phyloP scores from a whole-genome alignment of 1,284 basidiomycete species.

The Papiliotrema fonsecae region DNA sequence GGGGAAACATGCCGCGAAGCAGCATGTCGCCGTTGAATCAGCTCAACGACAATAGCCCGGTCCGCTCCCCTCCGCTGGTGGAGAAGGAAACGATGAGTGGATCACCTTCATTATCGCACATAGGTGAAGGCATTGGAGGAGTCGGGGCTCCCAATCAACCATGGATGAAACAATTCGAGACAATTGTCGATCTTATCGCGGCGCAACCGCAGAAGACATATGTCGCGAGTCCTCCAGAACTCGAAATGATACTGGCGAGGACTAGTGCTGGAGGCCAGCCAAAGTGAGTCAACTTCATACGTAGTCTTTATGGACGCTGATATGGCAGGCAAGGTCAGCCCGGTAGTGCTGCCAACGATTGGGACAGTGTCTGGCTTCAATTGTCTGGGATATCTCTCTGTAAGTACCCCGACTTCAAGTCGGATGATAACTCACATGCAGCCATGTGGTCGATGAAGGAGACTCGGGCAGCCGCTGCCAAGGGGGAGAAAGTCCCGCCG shows the following conservation, averaged over 20 bases:
- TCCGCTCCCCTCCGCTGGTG: background rate
- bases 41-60: slow-evolving; percentile 5
- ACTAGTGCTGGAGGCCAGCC: slow-evolving; percentile 46
- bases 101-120: background rate
- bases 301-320: no score
- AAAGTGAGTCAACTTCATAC: slow-evolving; percentile 32
- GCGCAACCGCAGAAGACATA: slow-evolving; percentile 48
- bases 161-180: slow-evolving; percentile 30
- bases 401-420: slow-evolving; percentile 10
- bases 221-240: slow-evolving; percentile 46
- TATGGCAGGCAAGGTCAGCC: slow-evolving; percentile 69
- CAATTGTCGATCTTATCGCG: slow-evolving; percentile 44
- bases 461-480: slow-evolving; percentile 44
- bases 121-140: background rate
- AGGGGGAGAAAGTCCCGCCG: slow-evolving; percentile 44
- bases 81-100: slow-evolving; percentile 1
- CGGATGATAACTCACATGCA: slow-evolving; percentile 6
- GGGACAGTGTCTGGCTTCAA: slow-evolving; percentile 90
- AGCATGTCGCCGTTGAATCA: slow-evolving; percentile 17
- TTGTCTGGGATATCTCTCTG: slow-evolving; percentile 88
- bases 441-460: slow-evolving; percentile 50
- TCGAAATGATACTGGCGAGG: slow-evolving; percentile 48
- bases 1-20: slow-evolving; percentile 19
- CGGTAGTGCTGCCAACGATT: slow-evolving; percentile 75
- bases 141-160: background rate